Base-by-base conservation (phyloP, 2,329 filamentous ascomycete genomes). In the Calonectria ilicicola region DNA sequence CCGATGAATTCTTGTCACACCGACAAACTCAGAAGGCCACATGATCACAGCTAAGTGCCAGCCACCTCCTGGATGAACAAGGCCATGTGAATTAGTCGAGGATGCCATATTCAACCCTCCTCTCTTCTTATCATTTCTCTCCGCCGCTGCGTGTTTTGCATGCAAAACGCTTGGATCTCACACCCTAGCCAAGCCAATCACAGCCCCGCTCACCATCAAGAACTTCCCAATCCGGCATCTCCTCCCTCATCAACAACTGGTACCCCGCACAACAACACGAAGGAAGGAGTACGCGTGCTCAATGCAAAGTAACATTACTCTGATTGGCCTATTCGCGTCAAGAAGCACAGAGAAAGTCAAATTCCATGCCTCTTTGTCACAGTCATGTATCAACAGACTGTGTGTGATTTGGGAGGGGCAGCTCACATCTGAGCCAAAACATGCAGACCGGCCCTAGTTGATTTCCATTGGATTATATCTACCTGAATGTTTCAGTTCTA, bases 1-100 rank as follows among this genome's bases (percentile, higher is more conserved):
- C 53, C 32, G 53, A 60, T 15, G 3, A 38, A 15, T 15, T 60
- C 35, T 40, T 29, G 26, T 60, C 53, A 60, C 53, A 60, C 53
- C 53, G 53, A 60, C 53, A 60, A 60, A 60, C n/a, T 40, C 53
- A 26, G n/a, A 21, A 38, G n/a, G 53, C 53, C 53, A 60, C 53
- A 60, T 60, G 53, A 60, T 40, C 21, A 60, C 53, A 35, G 53
- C 53, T 35, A 23, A 19, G 21, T 40, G 53, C 53, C 35, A 60
- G 53, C 53, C 53, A 60, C 53, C 53, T 60, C 53, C 53, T 60
- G n/a, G 32, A 38, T 12, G 12, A 17, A 40, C 21, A 26, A 26
- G 15, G 0, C 10, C n/a, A 19, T 9, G 14, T 14, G 32, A 23
- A 60, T 40, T 17, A n/a, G 8, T 35, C 6, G 6, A 26, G 9